phyloP scores from a whole-genome alignment of 2,329 filamentous ascomycete genomes.

The Chlorencoelia australis region DNA sequence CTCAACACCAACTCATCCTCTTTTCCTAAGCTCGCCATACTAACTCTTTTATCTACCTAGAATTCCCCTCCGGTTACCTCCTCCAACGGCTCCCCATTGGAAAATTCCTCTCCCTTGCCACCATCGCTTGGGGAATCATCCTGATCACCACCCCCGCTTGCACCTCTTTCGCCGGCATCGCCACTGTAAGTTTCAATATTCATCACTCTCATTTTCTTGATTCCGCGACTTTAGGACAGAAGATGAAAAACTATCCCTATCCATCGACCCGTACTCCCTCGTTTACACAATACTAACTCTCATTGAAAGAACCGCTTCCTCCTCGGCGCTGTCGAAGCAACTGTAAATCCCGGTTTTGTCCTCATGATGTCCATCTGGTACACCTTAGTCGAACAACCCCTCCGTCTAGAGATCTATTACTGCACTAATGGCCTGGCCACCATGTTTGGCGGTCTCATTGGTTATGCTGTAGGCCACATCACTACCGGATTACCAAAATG shows the following conservation, averaged over 20 bases:
- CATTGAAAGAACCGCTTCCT: conserved; percentile 46
- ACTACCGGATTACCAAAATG: conserved; percentile 38
- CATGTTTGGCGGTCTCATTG: conserved; percentile 40
- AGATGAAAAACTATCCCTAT: too few relatives aligned
- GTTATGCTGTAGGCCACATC: conserved; percentile 46
- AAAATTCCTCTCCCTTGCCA: conserved; percentile 36
- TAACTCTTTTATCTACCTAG: too few relatives aligned
- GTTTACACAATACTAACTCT: too few relatives aligned
- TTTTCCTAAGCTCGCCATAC: too few relatives aligned
- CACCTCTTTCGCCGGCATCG: conserved; percentile 47
- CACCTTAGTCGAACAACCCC: conserved; percentile 30
- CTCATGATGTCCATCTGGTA: conserved; percentile 32
- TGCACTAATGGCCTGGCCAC: conserved; percentile 31
- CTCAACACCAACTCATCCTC: too few relatives aligned
- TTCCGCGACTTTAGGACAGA: too few relatives aligned
- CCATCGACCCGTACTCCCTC: too few relatives aligned
- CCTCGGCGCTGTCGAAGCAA: conserved; percentile 44
- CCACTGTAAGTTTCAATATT: too few relatives aligned
- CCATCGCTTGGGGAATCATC: conserved; percentile 38
- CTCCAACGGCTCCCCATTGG: conserved; percentile 39
- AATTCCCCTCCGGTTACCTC: conserved; percentile 36
- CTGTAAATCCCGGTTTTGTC: conserved; percentile 41
- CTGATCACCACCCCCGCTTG: conserved; percentile 40
- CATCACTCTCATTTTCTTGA: too few relatives aligned
- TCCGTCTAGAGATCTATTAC: conserved; percentile 30